Base-by-base conservation (phyloP, 2,329 filamentous ascomycete species). In the Hypomyces rosellus region DNA sequence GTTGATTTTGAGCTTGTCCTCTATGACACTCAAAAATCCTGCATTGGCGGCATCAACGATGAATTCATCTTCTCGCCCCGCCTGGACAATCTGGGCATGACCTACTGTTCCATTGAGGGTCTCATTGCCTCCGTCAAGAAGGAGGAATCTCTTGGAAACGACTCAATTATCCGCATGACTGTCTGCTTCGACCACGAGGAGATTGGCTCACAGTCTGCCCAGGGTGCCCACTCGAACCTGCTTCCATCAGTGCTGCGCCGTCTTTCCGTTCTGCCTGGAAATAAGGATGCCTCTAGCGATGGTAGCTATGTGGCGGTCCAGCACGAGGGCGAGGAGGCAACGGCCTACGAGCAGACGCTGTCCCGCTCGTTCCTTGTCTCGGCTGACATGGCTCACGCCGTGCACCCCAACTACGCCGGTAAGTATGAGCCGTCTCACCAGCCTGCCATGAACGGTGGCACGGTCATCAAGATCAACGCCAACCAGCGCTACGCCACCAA, bases 141-240 rank as follows among this genome's bases (percentile, higher is more conserved):
- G 3, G 66, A 80, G 12, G 71, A 75, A 4, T 78, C 85, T 5
- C 78, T 97, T 25, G 82, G 89, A 40, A 71, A 85, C 18, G 92
- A 96, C 63, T 74, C 81, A 3, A 85, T 82, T 15, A 96, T 97
- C 63, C 89, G 93, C 42, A 76, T 99, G n/a, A 86, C 95, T 58
- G 86, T 90, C 34, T 88, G 92, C 69, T 99, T 99, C 68, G 93
- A 99, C 66, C 91, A 99, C 71, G 93, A 99, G 70, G 93, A 99
- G 67, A 93, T 99, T 63, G 93, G 93, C 48, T 95, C 89, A 54
- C 84, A 81, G 51, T 95, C 90, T 3, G 91, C 92, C 5, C 93
- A 99, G 64, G 93, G 93, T 54, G 93, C 93, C 15, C 84, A 95
- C 70, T 96, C 89, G 4, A 96, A 96, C 70, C 78, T 96, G 51